phyloP scores from a whole-genome alignment of 1,139 yeast genomes.

The Hanseniaspora sp. region DNA sequence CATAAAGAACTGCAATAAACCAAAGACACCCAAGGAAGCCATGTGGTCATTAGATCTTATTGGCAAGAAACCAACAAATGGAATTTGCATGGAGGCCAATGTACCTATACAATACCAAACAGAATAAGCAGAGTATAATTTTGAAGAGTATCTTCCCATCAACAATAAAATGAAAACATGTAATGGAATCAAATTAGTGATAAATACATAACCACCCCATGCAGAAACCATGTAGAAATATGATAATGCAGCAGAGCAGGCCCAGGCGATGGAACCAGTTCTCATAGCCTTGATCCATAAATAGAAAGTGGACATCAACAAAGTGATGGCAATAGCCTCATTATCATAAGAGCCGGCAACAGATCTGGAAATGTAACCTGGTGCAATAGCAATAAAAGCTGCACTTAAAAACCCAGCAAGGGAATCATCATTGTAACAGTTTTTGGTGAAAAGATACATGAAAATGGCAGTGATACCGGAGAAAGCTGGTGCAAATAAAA shows the following conservation, averaged over 20 bases:
- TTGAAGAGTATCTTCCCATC: constrained; percentile 88
- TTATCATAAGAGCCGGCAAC: constrained; percentile 99
- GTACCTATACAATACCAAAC: constrained; percentile 98
- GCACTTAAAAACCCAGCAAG: constrained; percentile 90
- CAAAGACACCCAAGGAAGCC: constrained; percentile 97
- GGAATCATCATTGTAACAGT: constrained; percentile 60
- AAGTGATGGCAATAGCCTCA: constrained; percentile 95
- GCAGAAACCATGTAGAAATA: constrained; percentile 99
- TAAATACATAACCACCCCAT: constrained; percentile 99
- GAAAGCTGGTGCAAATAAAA: constrained; percentile 90
- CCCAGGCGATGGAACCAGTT: constrained; percentile 78
- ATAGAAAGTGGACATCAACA: constrained; percentile 89
- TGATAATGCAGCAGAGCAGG: constrained; percentile 70
- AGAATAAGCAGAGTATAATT: constrained; percentile 79
- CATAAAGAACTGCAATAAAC: constrained; percentile 81
- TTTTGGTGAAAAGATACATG: constrained; percentile 80
- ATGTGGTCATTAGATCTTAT: constrained; percentile 95
- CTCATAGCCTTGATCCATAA: constrained; percentile 92
- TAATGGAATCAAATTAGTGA: constrained; percentile 91
- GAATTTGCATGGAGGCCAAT: constrained; percentile 95
- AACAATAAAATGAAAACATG: constrained; percentile 81
- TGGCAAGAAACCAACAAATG: constrained; percentile 95
- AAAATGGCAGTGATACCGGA: constrained; percentile 87
- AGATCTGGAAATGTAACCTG: constrained; percentile 95
- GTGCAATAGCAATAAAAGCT: constrained; percentile 92